These are phyloP conservation scores for Helotiales sp. DNA, from an alignment of 2,329 filamentous ascomycete species.

Conservation along the genomic window DNA sequence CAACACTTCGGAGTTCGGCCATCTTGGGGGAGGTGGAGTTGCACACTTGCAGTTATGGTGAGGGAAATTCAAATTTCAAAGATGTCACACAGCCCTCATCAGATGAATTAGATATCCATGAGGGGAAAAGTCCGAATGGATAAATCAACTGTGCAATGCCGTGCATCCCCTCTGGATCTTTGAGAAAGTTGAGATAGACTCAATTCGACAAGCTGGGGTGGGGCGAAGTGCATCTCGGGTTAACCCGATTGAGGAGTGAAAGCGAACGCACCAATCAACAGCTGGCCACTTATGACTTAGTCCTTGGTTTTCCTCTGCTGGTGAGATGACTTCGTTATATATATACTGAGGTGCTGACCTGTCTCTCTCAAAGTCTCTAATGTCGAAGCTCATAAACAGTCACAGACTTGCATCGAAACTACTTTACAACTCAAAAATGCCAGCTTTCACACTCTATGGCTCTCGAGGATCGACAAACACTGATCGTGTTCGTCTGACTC, in stretches of 20 bases:
- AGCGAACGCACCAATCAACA: background rate
- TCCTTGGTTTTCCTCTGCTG: no score
- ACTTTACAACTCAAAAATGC: conserved; percentile 46
- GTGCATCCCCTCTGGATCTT: background rate
- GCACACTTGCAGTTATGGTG: background rate
- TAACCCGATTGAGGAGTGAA: background rate
- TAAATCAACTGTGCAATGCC: background rate
- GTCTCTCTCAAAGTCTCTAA: conserved; percentile 20
- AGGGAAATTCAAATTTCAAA: background rate
- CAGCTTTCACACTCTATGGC: conserved; percentile 50
- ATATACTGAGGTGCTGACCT: conserved; percentile 12
- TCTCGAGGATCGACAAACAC: conserved; percentile 49
- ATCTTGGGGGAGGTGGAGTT: background rate
- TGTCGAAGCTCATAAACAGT: conserved; percentile 42
- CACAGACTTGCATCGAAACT: conserved; percentile 39
- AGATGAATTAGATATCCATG: background rate
- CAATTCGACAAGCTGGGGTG: background rate
- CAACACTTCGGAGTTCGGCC: conserved; percentile 32
- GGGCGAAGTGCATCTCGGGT: background rate
- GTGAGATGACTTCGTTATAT: background rate
- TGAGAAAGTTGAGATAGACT: background rate
- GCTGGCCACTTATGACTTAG: no score
- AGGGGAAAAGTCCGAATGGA: background rate
- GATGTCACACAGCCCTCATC: background rate
- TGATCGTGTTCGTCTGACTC: conserved; percentile 50